Conservation (phyloP, 1,139 yeast species). For the Suhomyces guaymorum region DNA sequence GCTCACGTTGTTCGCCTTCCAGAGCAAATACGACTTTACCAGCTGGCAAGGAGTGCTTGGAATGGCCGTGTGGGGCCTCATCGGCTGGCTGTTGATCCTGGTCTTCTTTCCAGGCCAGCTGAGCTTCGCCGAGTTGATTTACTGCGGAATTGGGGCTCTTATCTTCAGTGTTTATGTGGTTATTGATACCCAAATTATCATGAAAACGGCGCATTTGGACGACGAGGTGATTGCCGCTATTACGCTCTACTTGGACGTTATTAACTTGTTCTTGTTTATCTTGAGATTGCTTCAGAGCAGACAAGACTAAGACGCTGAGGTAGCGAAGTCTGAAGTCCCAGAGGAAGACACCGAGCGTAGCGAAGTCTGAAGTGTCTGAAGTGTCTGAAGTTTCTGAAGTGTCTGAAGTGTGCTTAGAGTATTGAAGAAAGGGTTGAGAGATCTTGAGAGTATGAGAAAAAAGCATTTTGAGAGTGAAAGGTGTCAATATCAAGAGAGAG, state of each 20-base stretch:
- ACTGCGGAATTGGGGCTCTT: conserved; percentile 72
- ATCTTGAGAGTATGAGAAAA: no score
- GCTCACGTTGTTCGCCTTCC: conserved; percentile 74
- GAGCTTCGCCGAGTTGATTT: conserved; percentile 56
- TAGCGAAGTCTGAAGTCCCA: neutral
- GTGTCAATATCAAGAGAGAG: no score
- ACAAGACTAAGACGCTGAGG: conserved; percentile 31
- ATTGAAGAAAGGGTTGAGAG: no score
- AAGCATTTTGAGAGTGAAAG: no score
- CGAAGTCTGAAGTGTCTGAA: no score
- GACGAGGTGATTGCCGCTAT: conserved; percentile 84
- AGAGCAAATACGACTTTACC: conserved; percentile 77
- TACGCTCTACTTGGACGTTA: conserved; percentile 73
- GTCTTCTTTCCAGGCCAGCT: conserved; percentile 65
- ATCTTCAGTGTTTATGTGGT: conserved; percentile 72
- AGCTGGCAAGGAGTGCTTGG: conserved; percentile 69
- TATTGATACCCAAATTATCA: conserved; percentile 78
- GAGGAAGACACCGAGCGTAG: no score
- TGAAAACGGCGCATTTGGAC: conserved; percentile 80
- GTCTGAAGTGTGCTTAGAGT: no score
- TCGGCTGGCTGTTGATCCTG: conserved; percentile 71
- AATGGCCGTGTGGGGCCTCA: conserved; percentile 63
- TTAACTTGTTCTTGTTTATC: conserved; percentile 77
- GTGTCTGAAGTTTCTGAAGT: no score
- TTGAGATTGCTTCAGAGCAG: conserved; percentile 63